Percentiles rank a stretch among this genome's conserved stretches.
These are phyloP conservation scores for Pythium oligandrum DNA, from an alignment of 352 stramenopile genomes.

Conservation along the genomic window DNA sequence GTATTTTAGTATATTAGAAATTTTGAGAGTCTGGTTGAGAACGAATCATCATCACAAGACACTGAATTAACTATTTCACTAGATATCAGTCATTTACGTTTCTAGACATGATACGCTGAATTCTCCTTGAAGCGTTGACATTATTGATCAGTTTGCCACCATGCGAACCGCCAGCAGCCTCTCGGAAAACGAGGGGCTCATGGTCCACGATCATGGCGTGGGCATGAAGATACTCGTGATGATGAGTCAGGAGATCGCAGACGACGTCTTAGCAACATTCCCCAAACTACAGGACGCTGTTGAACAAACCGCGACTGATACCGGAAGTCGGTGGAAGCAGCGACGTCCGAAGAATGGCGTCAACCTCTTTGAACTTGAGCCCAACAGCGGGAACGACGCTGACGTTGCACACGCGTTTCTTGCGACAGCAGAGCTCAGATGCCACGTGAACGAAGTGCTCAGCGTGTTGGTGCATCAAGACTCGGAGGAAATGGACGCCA, in stretches of 20 bases:
- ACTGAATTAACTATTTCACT: too few species aligned
- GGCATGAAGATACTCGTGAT: slow-evolving; percentile 21
- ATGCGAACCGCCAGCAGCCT: too few species aligned
- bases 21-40: too few species aligned
- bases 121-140: neutral
- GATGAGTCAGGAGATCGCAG: slow-evolving; percentile 47
- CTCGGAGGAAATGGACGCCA: slow-evolving; percentile 12
- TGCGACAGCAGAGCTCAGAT: slow-evolving; percentile 45
- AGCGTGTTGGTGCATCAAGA: slow-evolving; percentile 48
- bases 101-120: too few species aligned
- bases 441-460: slow-evolving; percentile 60
- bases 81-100: too few species aligned
- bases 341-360: slow-evolving; percentile 29
- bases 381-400: slow-evolving; percentile 19
- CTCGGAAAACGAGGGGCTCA: slow-evolving; percentile 3
- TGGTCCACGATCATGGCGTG: slow-evolving; percentile 8
- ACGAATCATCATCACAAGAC: too few species aligned
- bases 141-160: too few species aligned
- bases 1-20: too few species aligned
- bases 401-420: slow-evolving; percentile 46
- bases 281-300: slow-evolving; percentile 47
- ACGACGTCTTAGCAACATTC: slow-evolving; percentile 54
- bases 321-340: slow-evolving; percentile 31
- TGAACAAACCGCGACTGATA: slow-evolving; percentile 1
- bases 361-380: slow-evolving; percentile 39